These are phyloP conservation scores for Monilinia polystroma DNA, from an alignment of 2,329 filamentous ascomycete species.

Conservation along the genomic window DNA sequence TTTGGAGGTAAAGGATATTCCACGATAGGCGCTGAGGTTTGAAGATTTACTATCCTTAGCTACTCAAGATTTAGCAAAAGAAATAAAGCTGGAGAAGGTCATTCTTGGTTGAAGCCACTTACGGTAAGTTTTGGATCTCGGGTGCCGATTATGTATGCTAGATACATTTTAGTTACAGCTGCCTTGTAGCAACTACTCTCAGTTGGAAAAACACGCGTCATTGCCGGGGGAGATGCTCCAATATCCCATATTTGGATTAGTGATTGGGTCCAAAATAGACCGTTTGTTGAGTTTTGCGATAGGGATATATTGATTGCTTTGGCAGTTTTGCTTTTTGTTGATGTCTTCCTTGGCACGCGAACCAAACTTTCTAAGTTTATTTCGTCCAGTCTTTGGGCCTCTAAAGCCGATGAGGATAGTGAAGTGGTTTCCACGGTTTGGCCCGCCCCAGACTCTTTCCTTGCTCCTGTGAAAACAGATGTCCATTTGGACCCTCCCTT, in stretches of 20 bases:
- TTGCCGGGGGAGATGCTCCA: conserved; percentile 41
- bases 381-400: conserved; percentile 43
- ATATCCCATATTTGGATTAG: conserved; percentile 45
- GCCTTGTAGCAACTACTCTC: conserved; percentile 45
- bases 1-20: conserved; percentile 45
- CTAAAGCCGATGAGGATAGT: conserved; percentile 41
- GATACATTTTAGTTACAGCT: conserved; percentile 42
- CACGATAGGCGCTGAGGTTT: conserved; percentile 38
- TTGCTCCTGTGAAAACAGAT: conserved; percentile 34
- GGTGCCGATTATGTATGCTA: conserved; percentile 45
- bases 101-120: conserved; percentile 25
- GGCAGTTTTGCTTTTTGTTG: conserved; percentile 36
- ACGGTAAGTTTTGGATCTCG: conserved; percentile 46
- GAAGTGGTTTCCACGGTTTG: conserved; percentile 43
- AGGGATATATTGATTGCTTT: conserved; percentile 42
- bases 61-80: conserved; percentile 27
- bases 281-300: conserved; percentile 44
- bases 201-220: conserved; percentile 40
- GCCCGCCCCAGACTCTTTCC: conserved; percentile 34
- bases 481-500: conserved; percentile 40
- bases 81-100: neutral
- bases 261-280: conserved; percentile 44
- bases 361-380: conserved; percentile 42
- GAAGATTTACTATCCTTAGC: conserved; percentile 44
- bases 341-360: conserved; percentile 35